Percentiles rank a stretch among this genome's conserved stretches.
Evolutionary conservation across 805 yeast genomes (phyloP).

Genomic region (Wickerhamomyces pijperi): DNA sequence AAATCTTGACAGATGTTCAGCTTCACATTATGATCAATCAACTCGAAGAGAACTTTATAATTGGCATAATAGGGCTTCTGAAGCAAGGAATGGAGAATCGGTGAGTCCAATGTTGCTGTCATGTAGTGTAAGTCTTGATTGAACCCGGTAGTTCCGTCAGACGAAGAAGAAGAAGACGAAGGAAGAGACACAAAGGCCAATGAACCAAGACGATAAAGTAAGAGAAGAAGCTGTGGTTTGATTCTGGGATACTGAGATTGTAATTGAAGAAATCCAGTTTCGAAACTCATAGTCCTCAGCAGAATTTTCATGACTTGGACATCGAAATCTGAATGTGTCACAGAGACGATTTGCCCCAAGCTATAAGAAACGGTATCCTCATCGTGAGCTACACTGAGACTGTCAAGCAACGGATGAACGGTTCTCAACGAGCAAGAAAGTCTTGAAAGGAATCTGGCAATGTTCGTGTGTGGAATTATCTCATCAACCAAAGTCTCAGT

Average conservation of each 20-base stretch:
- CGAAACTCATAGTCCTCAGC: slow-evolving; percentile 3
- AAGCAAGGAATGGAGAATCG: slow-evolving; percentile 6
- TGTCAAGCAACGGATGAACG: slow-evolving; percentile 1
- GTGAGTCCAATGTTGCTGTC: background rate
- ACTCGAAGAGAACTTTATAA: slow-evolving; percentile 15
- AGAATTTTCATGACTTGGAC: slow-evolving; percentile 5
- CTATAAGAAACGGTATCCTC: background rate
- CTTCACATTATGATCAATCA: slow-evolving; percentile 17
- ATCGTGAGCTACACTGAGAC: slow-evolving; percentile 1
- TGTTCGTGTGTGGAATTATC: too few relatives aligned
- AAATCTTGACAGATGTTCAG: slow-evolving; percentile 11
- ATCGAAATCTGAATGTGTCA: slow-evolving; percentile 3
- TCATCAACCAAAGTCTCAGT: too few relatives aligned
- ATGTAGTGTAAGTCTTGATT: background rate
- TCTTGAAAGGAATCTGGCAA: too few relatives aligned
- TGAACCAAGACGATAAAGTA: background rate
- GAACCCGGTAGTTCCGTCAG: too few relatives aligned
- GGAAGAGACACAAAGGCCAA: background rate
- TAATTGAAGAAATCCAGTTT: background rate
- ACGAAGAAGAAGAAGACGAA: too few relatives aligned
- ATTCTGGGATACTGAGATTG: background rate
- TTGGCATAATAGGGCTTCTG: slow-evolving; percentile 10
- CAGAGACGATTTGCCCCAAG: slow-evolving; percentile 4
- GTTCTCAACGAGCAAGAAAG: too few relatives aligned
- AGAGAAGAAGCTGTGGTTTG: background rate